These are phyloP conservation scores for Penicillium verrucosum DNA, from an alignment of 2,329 filamentous ascomycete genomes.

Conservation along the genomic window DNA sequence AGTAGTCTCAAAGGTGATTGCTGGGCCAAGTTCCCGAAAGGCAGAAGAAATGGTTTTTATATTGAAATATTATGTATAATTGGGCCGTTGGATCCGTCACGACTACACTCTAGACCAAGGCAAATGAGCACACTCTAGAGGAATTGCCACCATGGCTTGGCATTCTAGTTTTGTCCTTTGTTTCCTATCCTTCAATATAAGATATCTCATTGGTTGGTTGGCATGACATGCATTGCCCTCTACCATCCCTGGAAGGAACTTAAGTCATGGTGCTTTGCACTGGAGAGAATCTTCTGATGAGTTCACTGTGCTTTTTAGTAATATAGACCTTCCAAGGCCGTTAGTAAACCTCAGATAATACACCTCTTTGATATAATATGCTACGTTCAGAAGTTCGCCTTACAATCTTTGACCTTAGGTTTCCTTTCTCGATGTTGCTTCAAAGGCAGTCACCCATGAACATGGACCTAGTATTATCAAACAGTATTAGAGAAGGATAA, in stretches of 20 bases:
- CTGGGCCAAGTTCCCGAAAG: too few species aligned
- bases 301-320: background rate
- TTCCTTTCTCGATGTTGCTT: background rate
- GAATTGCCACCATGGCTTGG: background rate
- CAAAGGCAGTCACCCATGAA: background rate
- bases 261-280: background rate
- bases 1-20: background rate
- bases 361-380: too few species aligned
- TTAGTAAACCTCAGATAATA: background rate
- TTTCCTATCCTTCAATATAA: background rate
- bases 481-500: background rate
- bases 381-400: too few species aligned
- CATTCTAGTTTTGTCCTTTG: background rate
- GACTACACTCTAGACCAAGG: background rate
- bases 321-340: slow-evolving; percentile 9
- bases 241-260: background rate
- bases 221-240: background rate
- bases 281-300: background rate
- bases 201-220: background rate
- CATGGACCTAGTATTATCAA: background rate
- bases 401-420: background rate
- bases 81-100: too few species aligned
- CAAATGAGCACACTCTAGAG: background rate
- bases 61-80: background rate
- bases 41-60: background rate